Evolutionary conservation across 2,329 filamentous ascomycete species (phyloP).

Genomic region (Alternaria arbusti): DNA sequence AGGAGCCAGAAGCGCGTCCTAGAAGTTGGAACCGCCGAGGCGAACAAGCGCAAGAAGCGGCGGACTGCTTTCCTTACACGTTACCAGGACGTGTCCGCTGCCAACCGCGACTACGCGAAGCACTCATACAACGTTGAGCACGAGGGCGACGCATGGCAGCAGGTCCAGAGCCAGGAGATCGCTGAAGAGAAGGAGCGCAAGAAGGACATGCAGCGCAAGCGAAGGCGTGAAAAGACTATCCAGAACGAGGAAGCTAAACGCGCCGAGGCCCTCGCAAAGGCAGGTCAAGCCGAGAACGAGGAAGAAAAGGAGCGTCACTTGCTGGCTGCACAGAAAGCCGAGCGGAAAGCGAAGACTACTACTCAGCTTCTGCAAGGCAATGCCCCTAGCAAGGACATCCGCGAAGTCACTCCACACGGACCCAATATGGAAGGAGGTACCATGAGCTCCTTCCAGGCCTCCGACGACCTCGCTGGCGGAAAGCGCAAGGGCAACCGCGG

Average conservation of each 20-base stretch:
- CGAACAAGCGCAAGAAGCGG: constrained; percentile 70
- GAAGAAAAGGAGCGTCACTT: constrained; percentile 80
- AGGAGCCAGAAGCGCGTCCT: constrained; percentile 70
- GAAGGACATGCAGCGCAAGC: constrained; percentile 99
- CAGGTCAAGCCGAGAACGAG: constrained; percentile 80
- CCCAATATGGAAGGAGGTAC: constrained; percentile 84
- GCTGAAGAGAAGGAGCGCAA: constrained; percentile 98
- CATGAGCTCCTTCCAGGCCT: constrained; percentile 82
- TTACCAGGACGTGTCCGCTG: constrained; percentile 65
- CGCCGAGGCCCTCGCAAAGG: constrained; percentile 76
- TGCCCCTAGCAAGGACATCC: constrained; percentile 73
- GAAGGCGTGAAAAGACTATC: constrained; percentile 90
- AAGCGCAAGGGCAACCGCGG: constrained; percentile 61
- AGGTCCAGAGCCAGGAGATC: constrained; percentile 88
- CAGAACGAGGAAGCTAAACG: constrained; percentile 88
- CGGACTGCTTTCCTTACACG: constrained; percentile 62
- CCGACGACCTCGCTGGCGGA: constrained; percentile 57
- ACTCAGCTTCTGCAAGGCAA: constrained; percentile 86
- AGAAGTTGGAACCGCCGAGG: constrained; percentile 69
- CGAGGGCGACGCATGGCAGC: constrained; percentile 79
- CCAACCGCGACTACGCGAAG: constrained; percentile 74
- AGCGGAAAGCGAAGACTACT: constrained; percentile 91
- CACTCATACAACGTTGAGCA: constrained; percentile 77
- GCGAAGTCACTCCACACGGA: constrained; percentile 73
- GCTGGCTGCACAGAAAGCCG: constrained; percentile 85